Evolutionary conservation across 352 stramenopile genomes (phyloP).

Genomic region (Pythium biforme): DNA sequence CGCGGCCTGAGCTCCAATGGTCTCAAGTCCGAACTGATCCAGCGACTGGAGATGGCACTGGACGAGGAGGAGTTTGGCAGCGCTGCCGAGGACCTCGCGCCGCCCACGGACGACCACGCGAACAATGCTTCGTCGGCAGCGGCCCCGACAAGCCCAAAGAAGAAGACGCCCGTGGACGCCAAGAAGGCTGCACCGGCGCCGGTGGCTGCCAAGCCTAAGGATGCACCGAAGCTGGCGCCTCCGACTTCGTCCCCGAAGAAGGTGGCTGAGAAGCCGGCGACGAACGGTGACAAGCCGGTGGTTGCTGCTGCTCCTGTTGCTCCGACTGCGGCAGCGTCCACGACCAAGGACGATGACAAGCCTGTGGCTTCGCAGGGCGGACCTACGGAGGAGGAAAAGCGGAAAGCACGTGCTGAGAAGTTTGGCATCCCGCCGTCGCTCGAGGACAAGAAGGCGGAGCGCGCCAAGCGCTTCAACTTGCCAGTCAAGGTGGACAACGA

Average conservation of each 20-base stretch:
- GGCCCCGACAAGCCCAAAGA: constrained; percentile 23
- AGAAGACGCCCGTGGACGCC: background rate
- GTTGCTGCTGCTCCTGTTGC: background rate
- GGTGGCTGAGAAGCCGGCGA: constrained; percentile 15
- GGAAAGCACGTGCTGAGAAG: constrained; percentile 72
- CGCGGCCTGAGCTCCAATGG: constrained; percentile 80
- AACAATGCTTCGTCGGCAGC: background rate
- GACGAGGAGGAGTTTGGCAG: constrained; percentile 87
- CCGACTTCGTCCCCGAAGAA: constrained; percentile 15
- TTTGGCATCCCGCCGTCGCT: constrained; percentile 72
- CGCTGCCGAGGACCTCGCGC: constrained; percentile 65
- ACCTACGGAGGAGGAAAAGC: constrained; percentile 74
- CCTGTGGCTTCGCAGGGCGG: constrained; percentile 22
- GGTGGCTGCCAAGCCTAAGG: constrained; percentile 11
- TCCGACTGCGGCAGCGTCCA: background rate
- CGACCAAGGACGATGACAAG: background rate
- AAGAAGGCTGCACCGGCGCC: constrained; percentile 23
- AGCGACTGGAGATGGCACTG: constrained; percentile 84
- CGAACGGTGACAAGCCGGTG: too few species aligned
- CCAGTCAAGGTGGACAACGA: constrained; percentile 34
- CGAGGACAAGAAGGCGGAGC: constrained; percentile 80
- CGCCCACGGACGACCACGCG: constrained; percentile 28
- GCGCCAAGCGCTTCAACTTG: constrained; percentile 80
- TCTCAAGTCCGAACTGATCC: constrained; percentile 88
- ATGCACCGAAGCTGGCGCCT: constrained; percentile 7